These are phyloP conservation scores for Hysterangium stoloniferum DNA, from an alignment of 768 basidiomycete genomes.

Conservation along the genomic window DNA sequence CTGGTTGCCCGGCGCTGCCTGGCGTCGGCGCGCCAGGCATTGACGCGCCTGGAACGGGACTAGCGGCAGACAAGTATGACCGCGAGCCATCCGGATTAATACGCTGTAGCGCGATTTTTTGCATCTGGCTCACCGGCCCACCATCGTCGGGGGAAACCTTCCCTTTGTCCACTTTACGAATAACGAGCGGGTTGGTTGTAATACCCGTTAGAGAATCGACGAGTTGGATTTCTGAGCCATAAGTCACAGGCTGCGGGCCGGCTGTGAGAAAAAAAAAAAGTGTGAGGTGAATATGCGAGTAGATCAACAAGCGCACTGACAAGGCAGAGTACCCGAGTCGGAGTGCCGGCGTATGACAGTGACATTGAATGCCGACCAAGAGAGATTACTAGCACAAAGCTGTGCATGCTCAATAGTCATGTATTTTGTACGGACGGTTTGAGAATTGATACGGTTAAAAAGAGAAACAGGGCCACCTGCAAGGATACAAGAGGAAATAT, in stretches of 20 bases:
- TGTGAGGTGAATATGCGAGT: constrained; percentile 37
- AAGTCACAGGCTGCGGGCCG: constrained; percentile 80
- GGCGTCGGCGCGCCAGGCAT: constrained; percentile 63
- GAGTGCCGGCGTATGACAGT: constrained; percentile 75
- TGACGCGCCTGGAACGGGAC: constrained; percentile 72
- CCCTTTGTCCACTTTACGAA: constrained; percentile 91
- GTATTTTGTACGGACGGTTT: constrained; percentile 95
- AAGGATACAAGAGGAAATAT: constrained; percentile 84
- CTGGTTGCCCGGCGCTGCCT: constrained; percentile 67
- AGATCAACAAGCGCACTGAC: constrained; percentile 44
- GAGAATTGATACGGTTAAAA: constrained; percentile 94
- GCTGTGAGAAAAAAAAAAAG: constrained; percentile 25
- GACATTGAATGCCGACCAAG: constrained; percentile 93
- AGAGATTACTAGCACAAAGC: constrained; percentile 80
- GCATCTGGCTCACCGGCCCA: constrained; percentile 93
- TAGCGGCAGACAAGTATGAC: constrained; percentile 85
- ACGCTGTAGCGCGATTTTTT: constrained; percentile 87
- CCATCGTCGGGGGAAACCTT: constrained; percentile 81
- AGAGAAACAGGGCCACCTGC: constrained; percentile 85
- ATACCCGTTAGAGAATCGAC: constrained; percentile 82
- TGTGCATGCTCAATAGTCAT: constrained; percentile 86
- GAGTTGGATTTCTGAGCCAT: constrained; percentile 83
- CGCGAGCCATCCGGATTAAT: constrained; percentile 75
- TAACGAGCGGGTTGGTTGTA: constrained; percentile 75
- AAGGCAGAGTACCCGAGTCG: constrained; percentile 39